These are phyloP conservation scores for Epichloe glyceriae DNA, from an alignment of 2,329 filamentous ascomycete species.

Conservation along the genomic window DNA sequence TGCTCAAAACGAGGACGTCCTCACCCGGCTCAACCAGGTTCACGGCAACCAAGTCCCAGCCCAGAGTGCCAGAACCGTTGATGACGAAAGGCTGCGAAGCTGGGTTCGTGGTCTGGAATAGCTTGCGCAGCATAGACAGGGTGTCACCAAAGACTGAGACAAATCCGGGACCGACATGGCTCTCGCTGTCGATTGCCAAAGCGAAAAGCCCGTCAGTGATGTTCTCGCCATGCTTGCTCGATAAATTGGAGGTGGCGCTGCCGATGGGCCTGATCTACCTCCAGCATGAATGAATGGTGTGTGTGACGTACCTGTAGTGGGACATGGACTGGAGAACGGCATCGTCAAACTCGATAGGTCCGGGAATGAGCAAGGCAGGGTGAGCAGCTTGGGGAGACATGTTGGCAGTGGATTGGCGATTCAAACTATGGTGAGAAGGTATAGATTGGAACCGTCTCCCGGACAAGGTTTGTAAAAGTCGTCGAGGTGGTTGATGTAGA, in stretches of 20 bases:
- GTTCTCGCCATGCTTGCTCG: not conserved
- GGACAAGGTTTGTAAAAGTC: not conserved
- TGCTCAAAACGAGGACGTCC: constrained; percentile 83
- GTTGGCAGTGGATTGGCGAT: constrained; percentile 13
- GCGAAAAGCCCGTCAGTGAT: not conserved
- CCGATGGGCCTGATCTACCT: not conserved
- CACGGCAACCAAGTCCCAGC: constrained; percentile 92
- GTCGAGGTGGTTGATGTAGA: constrained; percentile 4
- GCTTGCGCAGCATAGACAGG: constrained; percentile 73
- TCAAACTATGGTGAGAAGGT: not conserved
- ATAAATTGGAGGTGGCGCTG: not conserved
- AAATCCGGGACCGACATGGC: constrained; percentile 81
- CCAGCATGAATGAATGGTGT: no score
- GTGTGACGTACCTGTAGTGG: constrained; percentile 61
- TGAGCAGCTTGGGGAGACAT: constrained; percentile 53
- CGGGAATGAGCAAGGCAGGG: constrained; percentile 79
- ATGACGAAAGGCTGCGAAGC: constrained; percentile 83
- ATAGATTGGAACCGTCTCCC: not conserved
- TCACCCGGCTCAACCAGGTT: constrained; percentile 86
- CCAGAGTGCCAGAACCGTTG: constrained; percentile 86
- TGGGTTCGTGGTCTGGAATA: constrained; percentile 82
- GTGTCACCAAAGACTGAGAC: constrained; percentile 86
- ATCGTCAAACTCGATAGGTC: constrained; percentile 98
- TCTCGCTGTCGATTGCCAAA: constrained; percentile 50
- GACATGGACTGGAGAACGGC: constrained; percentile 88